Base-by-base conservation (phyloP, 2,329 filamentous ascomycete genomes). In the Colletotrichum destructivum region DNA sequence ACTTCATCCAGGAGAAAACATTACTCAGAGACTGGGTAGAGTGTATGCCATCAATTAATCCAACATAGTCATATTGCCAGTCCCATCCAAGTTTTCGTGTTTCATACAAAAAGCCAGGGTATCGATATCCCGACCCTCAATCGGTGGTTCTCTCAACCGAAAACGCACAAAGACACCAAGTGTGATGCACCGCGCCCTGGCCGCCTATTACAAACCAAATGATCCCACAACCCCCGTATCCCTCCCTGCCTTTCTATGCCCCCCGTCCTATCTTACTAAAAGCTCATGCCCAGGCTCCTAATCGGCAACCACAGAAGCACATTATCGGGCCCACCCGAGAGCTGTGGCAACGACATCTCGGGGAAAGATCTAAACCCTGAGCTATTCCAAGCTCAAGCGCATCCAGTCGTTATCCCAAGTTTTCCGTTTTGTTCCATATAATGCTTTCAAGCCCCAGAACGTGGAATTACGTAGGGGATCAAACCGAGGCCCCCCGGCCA, bases 141-240 rank as follows among this genome's bases (percentile, higher is more conserved):
- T 55, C 35, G 35, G 60, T 16, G 12, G n/a, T 11, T 26, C 35
- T 62, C 59, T 55, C 54, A 47, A 16, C 38, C 21, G 38, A 23
- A 44, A 23, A 18, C 31, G 12, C 8, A 1, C 5, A 42, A 62
- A 54, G n/a, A 68, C 57, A 49, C 65, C 62, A n/a, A 12, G 31
- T 23, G 15, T 15, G 42, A 35, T 67, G 56, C 68, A 56, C 68
- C 56, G 44, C 49, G 49, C 42, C 40, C 47, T 31, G 21, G n/a
- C 26, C 46, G 31, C 35, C 40, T 15, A 56, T 51, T 40, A 35
- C 18, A 42, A 23, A 23, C 8, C 42, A 40, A n/a, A 9, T 35
- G 8, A 35, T 11, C 31, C 55, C 13, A 40, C 31, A 6, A 9
- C 7, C 35, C 49, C 31, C 35, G 16, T 11, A 38, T 38, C 9